Base-by-base conservation (phyloP, 441 rosid species). In the Jatropha podagrica region DNA sequence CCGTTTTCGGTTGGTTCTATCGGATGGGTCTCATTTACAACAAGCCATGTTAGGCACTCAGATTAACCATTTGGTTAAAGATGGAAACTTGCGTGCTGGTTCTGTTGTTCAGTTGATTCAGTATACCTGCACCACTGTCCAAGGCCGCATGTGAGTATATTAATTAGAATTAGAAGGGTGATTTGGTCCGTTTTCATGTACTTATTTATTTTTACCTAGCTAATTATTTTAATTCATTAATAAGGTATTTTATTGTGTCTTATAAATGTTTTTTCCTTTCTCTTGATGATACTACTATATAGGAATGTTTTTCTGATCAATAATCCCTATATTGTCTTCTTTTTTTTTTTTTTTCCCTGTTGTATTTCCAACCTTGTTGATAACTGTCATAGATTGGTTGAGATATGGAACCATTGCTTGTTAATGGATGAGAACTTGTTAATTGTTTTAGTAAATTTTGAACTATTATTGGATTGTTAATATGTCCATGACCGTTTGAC, bases 41-140 rank as follows among this genome's bases (percentile, higher is more conserved):
- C 94, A 89, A 78, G 96, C 92, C 15, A 87, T 94, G 93, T 91
- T 94, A 11, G 89, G 89, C 26, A 84, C 91, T 13, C 83, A 82
- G 74, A 83, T 82, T 74, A 90, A 89, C 58, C 74, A 74, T 64
- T 78, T 88, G 26, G 93, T 92, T 6, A 79, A 78, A 62, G 78
- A 85, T 46, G 89, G 93, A 0, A 71, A 41, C 55, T 65, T 94
- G 84, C 88, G 87, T 77, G 20, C 83, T 17, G 96, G 97, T 3
- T 89, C 97, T 41, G 23, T 94, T 42, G 69, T 94, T 62, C 85
- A 78, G 77, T 74, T 92, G 80, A 82, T 82, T 38, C 81, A 85
- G 40, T 94, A 82, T 76, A 79, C 89, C 59, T 90, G 96, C 65
- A 87, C 86, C 68, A 74, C 81, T 66, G 77, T 94, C 78, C 95